phyloP scores from a whole-genome alignment of 148 eudicot genomes.

The Silene conica region DNA sequence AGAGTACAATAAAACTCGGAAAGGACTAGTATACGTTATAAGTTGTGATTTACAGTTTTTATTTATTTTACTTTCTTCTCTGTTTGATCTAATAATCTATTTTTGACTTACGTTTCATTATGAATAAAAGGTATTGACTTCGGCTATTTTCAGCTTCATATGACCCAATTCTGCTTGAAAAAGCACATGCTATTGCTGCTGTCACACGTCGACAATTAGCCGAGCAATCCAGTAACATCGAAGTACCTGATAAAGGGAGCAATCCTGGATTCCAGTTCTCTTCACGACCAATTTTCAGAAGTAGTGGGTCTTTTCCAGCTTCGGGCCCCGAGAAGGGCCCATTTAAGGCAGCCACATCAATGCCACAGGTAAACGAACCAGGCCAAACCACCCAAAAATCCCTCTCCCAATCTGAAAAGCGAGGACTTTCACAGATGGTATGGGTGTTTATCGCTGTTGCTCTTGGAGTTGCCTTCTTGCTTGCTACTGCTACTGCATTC shows the following conservation, averaged over 20 bases:
- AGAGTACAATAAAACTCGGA: background rate
- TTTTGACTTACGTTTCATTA: too few species aligned
- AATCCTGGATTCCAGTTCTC: conserved; percentile 20
- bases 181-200: conserved; percentile 21
- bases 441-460: conserved; percentile 53
- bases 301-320: conserved; percentile 90
- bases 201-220: conserved; percentile 46
- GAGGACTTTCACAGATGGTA: conserved; percentile 28
- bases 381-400: conserved; percentile 16
- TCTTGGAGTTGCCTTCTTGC: conserved; percentile 33
- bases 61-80: too few species aligned
- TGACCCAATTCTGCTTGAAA: conserved; percentile 23
- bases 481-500: conserved; percentile 29
- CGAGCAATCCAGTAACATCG: conserved; percentile 65
- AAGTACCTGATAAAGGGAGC: conserved; percentile 32
- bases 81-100: too few species aligned
- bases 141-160: conserved; percentile 32
- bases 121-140: background rate
- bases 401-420: conserved; percentile 11
- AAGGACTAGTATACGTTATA: background rate
- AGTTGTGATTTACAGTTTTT: background rate
- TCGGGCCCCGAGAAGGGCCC: conserved; percentile 30
- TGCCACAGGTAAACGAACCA: conserved; percentile 25
- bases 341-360: conserved; percentile 12
- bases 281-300: conserved; percentile 44